These are phyloP conservation scores for Saccharomycopsis malanga DNA, from an alignment of 805 yeast species.

Conservation along the genomic window DNA sequence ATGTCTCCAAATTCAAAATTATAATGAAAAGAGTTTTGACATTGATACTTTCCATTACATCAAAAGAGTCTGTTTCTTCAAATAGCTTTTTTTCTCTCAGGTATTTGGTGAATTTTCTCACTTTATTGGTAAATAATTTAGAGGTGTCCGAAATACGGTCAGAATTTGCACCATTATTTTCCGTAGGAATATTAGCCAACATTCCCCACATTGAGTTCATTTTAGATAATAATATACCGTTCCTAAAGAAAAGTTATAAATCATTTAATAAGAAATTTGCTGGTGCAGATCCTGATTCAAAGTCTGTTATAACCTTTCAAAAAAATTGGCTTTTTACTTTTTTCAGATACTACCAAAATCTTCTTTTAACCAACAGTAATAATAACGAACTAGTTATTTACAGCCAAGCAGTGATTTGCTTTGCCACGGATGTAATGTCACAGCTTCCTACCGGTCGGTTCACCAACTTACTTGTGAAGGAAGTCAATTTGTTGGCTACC, in stretches of 20 bases:
- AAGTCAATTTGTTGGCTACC: slow-evolving; percentile 26
- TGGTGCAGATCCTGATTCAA: slow-evolving; percentile 7
- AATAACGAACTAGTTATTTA: no score
- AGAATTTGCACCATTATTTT: slow-evolving; percentile 29
- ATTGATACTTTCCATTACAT: background rate
- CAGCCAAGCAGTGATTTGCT: background rate
- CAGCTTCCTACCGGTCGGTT: slow-evolving; percentile 35
- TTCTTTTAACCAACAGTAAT: no score
- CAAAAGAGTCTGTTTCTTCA: background rate
- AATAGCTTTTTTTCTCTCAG: background rate
- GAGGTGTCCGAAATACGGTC: slow-evolving; percentile 22
- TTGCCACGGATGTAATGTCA: slow-evolving; percentile 29
- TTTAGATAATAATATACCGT: slow-evolving; percentile 20
- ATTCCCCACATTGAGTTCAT: slow-evolving; percentile 22
- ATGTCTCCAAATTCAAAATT: slow-evolving; percentile 16
- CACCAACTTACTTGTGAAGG: slow-evolving; percentile 28
- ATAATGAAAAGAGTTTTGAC: slow-evolving; percentile 3
- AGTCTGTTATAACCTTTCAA: slow-evolving; percentile 23
- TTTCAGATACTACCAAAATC: slow-evolving; percentile 5
- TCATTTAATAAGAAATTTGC: slow-evolving; percentile 21
- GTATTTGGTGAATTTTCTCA: background rate
- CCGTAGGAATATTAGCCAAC: slow-evolving; percentile 31
- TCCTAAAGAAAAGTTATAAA: slow-evolving; percentile 20
- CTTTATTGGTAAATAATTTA: background rate
- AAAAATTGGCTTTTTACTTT: slow-evolving; percentile 27